A percentile compares a stretch with the other conserved stretches of the same genome.
Conservation (phyloP, 805 yeast species). For the Blastobotrys mokoenaii region DNA sequence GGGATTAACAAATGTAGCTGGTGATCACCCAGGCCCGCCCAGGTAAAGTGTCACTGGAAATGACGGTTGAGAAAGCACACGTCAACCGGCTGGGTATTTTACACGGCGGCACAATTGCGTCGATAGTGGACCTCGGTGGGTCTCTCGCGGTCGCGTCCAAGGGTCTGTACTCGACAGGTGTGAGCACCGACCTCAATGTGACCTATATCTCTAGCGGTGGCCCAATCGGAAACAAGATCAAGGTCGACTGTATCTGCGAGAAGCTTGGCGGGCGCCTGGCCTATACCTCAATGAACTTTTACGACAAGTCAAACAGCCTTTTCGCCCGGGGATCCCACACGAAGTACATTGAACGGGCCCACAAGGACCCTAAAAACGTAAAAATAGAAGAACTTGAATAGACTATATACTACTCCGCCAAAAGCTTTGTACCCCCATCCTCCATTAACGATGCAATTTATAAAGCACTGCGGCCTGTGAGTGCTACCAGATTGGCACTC, state of each 20-base stretch:
- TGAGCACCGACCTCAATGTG: slow-evolving; percentile 34
- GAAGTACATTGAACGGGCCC: slow-evolving; percentile 31
- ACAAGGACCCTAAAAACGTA: slow-evolving; percentile 19
- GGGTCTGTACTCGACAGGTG: slow-evolving; percentile 37
- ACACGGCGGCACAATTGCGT: slow-evolving; percentile 36
- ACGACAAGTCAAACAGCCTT: slow-evolving; percentile 17
- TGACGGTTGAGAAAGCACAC: slow-evolving; percentile 29
- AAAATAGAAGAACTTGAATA: not conserved
- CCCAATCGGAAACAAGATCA: slow-evolving; percentile 16
- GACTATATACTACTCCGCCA: not conserved
- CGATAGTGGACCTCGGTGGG: slow-evolving; percentile 36
- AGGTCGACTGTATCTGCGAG: slow-evolving; percentile 26
- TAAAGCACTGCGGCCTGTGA: too few relatives aligned
- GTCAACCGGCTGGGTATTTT: slow-evolving; percentile 33
- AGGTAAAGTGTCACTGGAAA: slow-evolving; percentile 27
- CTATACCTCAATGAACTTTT: slow-evolving; percentile 32
- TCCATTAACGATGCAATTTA: too few relatives aligned
- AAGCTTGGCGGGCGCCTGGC: slow-evolving; percentile 34
- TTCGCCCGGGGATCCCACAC: slow-evolving; percentile 38
- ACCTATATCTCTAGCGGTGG: slow-evolving; percentile 35
- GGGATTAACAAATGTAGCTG: slow-evolving; percentile 16
- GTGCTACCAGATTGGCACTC: too few relatives aligned
- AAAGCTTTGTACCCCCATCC: too few relatives aligned
- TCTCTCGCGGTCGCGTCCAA: slow-evolving; percentile 35
- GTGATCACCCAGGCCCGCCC: slow-evolving; percentile 24